Conservation (phyloP, 768 basidiomycete species). For the Lepiota venenata region DNA sequence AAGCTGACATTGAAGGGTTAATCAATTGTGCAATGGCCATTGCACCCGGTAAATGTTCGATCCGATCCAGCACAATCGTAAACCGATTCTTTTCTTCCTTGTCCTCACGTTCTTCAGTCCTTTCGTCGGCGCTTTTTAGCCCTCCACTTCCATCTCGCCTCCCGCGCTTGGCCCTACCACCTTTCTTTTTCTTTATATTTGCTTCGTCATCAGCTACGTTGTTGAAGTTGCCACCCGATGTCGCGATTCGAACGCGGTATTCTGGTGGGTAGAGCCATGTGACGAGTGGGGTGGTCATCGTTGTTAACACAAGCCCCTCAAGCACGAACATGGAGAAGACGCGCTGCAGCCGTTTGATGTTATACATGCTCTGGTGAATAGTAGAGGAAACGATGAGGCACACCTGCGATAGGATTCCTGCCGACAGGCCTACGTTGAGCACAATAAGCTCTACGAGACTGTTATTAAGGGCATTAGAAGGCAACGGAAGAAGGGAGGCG, state of each 20-base stretch:
- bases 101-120: too few relatives aligned
- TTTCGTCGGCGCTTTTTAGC: too few relatives aligned
- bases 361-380: not conserved
- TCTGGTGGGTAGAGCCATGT: slow-evolving; percentile 64
- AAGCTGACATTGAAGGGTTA: slow-evolving; percentile 32
- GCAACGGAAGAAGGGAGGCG: not conserved
- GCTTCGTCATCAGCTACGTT: slow-evolving; percentile 33
- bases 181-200: too few relatives aligned
- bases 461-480: not conserved
- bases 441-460: slow-evolving; percentile 93
- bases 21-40: slow-evolving; percentile 90
- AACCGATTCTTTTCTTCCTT: slow-evolving; percentile 54
- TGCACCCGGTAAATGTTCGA: slow-evolving; percentile 85
- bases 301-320: slow-evolving; percentile 77
- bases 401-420: slow-evolving; percentile 67
- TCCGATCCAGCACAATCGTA: slow-evolving; percentile 83
- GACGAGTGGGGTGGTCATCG: slow-evolving; percentile 81
- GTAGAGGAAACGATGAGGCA: slow-evolving; percentile 2
- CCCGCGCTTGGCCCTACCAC: too few relatives aligned
- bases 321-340: slow-evolving; percentile 97
- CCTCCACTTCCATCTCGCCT: too few relatives aligned
- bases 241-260: slow-evolving; percentile 44
- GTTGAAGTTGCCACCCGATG: slow-evolving; percentile 46
- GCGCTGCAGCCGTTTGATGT: slow-evolving; percentile 25
- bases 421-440: slow-evolving; percentile 87